Evolutionary conservation across 2,329 filamentous ascomycete species (phyloP).

Genomic region (Rutstroemia sydowiana): DNA sequence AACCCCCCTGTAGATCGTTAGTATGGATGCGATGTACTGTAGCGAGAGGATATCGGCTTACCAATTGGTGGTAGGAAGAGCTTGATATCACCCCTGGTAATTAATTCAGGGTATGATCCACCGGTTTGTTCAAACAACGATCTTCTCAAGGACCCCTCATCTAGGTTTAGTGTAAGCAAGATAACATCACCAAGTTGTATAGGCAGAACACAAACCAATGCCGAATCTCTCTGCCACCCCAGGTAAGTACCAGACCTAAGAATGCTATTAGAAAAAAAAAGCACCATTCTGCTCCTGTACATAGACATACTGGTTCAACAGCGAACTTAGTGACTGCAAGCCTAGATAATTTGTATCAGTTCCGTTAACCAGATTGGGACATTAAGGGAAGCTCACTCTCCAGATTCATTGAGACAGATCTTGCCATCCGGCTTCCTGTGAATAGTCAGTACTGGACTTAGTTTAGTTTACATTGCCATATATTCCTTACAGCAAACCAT

Average conservation of each 20-base stretch:
- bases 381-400: no score
- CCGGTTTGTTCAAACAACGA: slow-evolving; percentile 93
- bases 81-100: slow-evolving; percentile 91
- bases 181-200: slow-evolving; percentile 4
- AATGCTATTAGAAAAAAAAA: neutral
- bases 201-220: slow-evolving; percentile 41
- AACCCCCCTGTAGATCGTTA: slow-evolving; percentile 46
- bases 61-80: slow-evolving; percentile 93
- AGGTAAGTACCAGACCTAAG: slow-evolving; percentile 69
- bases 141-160: slow-evolving; percentile 79
- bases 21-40: slow-evolving; percentile 6
- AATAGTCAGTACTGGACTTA: slow-evolving; percentile 11
- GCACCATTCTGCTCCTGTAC: slow-evolving; percentile 65
- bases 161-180: slow-evolving; percentile 67
- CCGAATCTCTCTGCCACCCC: slow-evolving; percentile 89
- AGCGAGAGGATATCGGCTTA: slow-evolving; percentile 58
- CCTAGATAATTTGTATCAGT: no score
- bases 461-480: neutral
- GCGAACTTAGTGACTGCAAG: slow-evolving; percentile 93
- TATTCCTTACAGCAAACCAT: slow-evolving; percentile 57
- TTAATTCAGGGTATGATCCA: slow-evolving; percentile 92
- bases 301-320: slow-evolving; percentile 72
- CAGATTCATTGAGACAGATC: slow-evolving; percentile 74
- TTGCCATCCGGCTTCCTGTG: slow-evolving; percentile 59
- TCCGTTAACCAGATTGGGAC: no score